Evolutionary conservation across 352 stramenopile genomes (phyloP).

Genomic region (Detonula confervacea): DNA sequence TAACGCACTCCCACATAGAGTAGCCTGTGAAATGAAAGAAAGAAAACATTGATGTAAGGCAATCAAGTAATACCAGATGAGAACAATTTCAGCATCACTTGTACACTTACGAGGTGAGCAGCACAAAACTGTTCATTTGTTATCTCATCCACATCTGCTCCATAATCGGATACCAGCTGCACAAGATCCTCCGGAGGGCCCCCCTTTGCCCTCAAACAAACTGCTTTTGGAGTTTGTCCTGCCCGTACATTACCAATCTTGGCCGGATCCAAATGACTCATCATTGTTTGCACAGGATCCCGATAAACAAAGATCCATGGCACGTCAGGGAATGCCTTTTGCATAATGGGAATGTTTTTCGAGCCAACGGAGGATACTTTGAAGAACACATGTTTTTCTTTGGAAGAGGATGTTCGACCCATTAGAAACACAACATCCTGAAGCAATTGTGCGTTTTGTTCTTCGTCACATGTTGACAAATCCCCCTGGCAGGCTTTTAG

Average conservation of each 20-base stretch:
- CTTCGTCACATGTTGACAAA: conserved; percentile 36
- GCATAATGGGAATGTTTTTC: conserved; percentile 60
- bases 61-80: neutral
- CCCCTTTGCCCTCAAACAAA: conserved; percentile 44
- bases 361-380: conserved; percentile 78
- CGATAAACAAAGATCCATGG: conserved; percentile 89
- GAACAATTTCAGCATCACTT: neutral
- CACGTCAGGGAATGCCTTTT: conserved; percentile 79
- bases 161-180: conserved; percentile 27
- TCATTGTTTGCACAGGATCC: conserved; percentile 88
- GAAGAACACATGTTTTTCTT: conserved; percentile 75
- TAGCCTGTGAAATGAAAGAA: conserved; percentile 31
- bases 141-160: conserved; percentile 30
- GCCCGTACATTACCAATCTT: conserved; percentile 25
- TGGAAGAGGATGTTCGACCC: conserved; percentile 52
- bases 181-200: conserved; percentile 34
- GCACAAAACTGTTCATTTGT: conserved; percentile 75
- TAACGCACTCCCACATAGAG: conserved; percentile 64
- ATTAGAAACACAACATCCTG: conserved; percentile 81
- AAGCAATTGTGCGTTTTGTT: conserved; percentile 53
- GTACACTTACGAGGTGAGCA: conserved; percentile 63
- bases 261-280: conserved; percentile 79
- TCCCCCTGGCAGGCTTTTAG: conserved; percentile 31
- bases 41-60: neutral
- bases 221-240: conserved; percentile 24